These are phyloP conservation scores for Tolypocladium pustulatum DNA, from an alignment of 2,329 filamentous ascomycete species.

Conservation along the genomic window DNA sequence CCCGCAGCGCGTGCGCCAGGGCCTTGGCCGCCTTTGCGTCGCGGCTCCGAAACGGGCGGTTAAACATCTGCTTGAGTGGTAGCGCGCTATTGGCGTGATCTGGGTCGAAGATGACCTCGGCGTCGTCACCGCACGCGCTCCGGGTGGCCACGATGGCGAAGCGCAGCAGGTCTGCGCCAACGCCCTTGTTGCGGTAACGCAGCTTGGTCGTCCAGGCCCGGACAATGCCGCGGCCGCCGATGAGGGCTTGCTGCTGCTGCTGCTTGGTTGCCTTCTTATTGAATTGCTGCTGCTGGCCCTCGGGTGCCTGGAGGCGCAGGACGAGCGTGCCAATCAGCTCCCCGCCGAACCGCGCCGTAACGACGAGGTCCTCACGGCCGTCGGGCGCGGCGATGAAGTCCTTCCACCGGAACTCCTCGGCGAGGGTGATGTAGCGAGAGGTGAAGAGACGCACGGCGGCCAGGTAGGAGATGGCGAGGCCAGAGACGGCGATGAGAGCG, in stretches of 20 bases:
- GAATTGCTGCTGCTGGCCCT: background rate
- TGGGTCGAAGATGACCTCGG: constrained; percentile 56
- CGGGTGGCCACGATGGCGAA: constrained; percentile 57
- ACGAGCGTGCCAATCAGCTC: constrained; percentile 63
- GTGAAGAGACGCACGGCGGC: constrained; percentile 50
- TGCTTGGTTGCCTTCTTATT: background rate
- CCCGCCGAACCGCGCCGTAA: constrained; percentile 55
- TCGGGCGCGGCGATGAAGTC: constrained; percentile 36
- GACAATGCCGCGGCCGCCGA: constrained; percentile 53
- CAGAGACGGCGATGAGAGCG: constrained; percentile 43
- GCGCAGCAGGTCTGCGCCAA: constrained; percentile 62
- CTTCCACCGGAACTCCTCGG: constrained; percentile 53
- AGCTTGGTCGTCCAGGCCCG: constrained; percentile 71
- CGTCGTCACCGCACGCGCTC: constrained; percentile 50
- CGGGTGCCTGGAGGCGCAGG: constrained; percentile 41
- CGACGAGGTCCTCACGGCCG: constrained; percentile 35
- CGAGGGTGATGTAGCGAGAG: constrained; percentile 49
- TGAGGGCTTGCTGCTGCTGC: constrained; percentile 7
- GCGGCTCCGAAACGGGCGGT: constrained; percentile 41
- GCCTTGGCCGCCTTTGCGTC: constrained; percentile 43
- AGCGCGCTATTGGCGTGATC: constrained; percentile 63
- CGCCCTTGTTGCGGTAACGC: constrained; percentile 57
- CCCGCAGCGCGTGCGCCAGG: constrained; percentile 21
- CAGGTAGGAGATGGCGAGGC: constrained; percentile 52
- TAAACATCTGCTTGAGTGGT: constrained; percentile 49